These are phyloP conservation scores for Mucuna pruriens DNA, from an alignment of 306 rosid species.

Conservation along the genomic window DNA sequence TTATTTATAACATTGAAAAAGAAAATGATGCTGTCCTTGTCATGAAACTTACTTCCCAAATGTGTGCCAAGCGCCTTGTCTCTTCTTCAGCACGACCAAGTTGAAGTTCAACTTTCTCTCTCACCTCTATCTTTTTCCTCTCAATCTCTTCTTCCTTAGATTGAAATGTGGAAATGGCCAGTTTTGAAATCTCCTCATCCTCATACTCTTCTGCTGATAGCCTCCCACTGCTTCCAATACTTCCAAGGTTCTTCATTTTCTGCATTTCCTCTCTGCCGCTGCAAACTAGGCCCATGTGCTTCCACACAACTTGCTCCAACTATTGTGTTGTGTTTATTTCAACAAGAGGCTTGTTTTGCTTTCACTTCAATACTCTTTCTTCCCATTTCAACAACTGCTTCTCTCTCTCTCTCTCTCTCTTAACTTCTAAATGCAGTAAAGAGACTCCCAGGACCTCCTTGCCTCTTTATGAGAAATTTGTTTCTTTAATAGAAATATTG, in stretches of 20 bases:
- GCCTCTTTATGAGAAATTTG: slow-evolving; percentile 20
- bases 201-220: slow-evolving; percentile 57
- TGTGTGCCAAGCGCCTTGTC: slow-evolving; percentile 76
- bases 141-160: slow-evolving; percentile 92
- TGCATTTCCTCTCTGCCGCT: slow-evolving; percentile 45
- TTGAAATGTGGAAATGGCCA: slow-evolving; percentile 68
- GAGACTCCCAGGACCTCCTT: slow-evolving; percentile 7
- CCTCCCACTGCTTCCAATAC: slow-evolving; percentile 67
- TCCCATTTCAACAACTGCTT: slow-evolving; percentile 42
- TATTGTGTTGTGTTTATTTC: slow-evolving; percentile 33
- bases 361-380: slow-evolving; percentile 56
- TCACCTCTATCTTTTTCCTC: slow-evolving; percentile 85
- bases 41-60: slow-evolving; percentile 82
- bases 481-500: slow-evolving; percentile 7
- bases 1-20: not conserved
- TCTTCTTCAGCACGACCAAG: slow-evolving; percentile 90
- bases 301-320: slow-evolving; percentile 24
- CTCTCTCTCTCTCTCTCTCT: slow-evolving; percentile 50
- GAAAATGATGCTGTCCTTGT: not conserved
- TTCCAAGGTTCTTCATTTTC: slow-evolving; percentile 68
- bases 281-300: slow-evolving; percentile 40
- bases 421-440: slow-evolving; percentile 56
- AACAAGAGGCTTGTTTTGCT: slow-evolving; percentile 50
- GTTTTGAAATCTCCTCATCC: slow-evolving; percentile 63
- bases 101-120: slow-evolving; percentile 79